Evolutionary conservation across 2,329 filamentous ascomycete species (phyloP).

Genomic region (Fusarium sp.): DNA sequence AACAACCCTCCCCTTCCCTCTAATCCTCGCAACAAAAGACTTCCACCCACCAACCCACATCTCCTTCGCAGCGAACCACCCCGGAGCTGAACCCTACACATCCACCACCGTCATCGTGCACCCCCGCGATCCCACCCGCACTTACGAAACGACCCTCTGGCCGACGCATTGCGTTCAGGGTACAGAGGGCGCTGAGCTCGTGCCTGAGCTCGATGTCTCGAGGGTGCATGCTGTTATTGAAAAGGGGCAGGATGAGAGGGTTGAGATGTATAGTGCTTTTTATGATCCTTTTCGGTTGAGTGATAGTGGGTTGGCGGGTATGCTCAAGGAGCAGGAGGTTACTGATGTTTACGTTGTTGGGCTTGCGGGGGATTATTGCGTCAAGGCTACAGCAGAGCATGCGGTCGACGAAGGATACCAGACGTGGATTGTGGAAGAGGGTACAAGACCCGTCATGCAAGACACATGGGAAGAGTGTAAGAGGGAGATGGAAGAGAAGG

Average conservation of each 20-base stretch:
- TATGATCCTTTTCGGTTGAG: constrained; percentile 75
- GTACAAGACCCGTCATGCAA: constrained; percentile 74
- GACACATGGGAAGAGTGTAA: constrained; percentile 63
- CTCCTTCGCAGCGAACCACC: constrained; percentile 87
- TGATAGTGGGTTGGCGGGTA: constrained; percentile 68
- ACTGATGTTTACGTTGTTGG: constrained; percentile 88
- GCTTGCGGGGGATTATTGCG: constrained; percentile 88
- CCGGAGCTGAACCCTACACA: constrained; percentile 70
- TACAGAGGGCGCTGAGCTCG: constrained; percentile 74
- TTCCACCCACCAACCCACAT: constrained; percentile 84
- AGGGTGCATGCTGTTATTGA: constrained; percentile 72
- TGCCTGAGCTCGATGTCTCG: constrained; percentile 70
- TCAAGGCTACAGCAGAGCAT: constrained; percentile 81
- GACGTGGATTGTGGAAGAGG: constrained; percentile 80
- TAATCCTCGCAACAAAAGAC: constrained; percentile 89
- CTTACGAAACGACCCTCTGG: constrained; percentile 78
- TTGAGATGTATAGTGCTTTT: constrained; percentile 97
- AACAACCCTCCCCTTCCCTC: constrained; percentile 71
- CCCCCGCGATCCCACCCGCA: constrained; percentile 67
- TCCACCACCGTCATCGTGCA: constrained; percentile 71
- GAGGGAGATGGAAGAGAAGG: constrained; percentile 62
- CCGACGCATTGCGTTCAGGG: constrained; percentile 86
- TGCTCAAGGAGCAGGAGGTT: constrained; percentile 64
- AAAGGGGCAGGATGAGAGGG: constrained; percentile 75
- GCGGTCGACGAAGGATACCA: constrained; percentile 76